phyloP scores from a whole-genome alignment of 140 eudicot genomes.

The Anethum foeniculum region DNA sequence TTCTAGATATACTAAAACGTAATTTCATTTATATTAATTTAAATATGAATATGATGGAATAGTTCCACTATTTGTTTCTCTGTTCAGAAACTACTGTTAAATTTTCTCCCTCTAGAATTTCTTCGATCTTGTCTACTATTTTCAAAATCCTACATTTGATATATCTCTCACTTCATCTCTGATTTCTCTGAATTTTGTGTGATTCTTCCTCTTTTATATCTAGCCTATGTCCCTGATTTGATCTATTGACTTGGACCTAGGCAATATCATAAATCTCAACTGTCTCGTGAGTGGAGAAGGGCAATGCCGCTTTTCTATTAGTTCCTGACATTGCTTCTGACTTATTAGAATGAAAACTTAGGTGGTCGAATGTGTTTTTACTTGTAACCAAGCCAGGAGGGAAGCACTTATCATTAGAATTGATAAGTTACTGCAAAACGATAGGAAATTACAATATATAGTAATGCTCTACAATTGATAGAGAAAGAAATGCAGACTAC shows the following conservation, averaged over 20 bases:
- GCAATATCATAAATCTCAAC: background rate
- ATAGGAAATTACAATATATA: background rate
- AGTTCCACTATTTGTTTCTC: background rate
- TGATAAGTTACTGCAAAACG: background rate
- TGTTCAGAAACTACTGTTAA: background rate
- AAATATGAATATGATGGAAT: background rate
- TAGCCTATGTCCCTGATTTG: background rate
- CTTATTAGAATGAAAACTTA: background rate
- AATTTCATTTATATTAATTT: background rate
- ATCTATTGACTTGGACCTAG: background rate
- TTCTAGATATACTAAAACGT: background rate
- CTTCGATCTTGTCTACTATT: too few species aligned
- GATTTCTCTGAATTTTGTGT: background rate
- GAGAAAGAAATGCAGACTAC: background rate
- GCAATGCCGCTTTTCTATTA: too few species aligned
- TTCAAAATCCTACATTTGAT: too few species aligned
- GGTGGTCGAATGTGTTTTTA: background rate
- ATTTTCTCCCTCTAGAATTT: too few species aligned
- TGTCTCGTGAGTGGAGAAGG: background rate
- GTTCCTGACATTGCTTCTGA: background rate
- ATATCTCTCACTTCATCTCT: background rate
- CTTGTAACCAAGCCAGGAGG: background rate
- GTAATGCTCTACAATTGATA: background rate
- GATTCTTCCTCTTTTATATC: background rate
- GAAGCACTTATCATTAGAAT: background rate